Base-by-base conservation (phyloP, 208 protist species). In the Trypanosoma avium region DNA sequence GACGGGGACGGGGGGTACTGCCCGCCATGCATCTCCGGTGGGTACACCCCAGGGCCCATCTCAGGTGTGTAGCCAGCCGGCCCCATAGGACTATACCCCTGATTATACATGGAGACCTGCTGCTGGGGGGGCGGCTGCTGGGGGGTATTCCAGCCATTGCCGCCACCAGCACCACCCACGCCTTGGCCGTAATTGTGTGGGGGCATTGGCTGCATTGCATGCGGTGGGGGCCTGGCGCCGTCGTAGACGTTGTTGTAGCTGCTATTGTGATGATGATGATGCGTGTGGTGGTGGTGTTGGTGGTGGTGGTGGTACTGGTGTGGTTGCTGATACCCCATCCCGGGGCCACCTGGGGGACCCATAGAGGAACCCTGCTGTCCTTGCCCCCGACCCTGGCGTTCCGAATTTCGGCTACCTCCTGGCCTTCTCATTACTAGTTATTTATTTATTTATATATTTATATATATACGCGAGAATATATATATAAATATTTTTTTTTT, bases 101-200 rank as follows among this genome's bases (percentile, higher is more conserved):
- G 71, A 29, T 66, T 75, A 46, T 80, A 74, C 74, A 84, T 80
- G 32, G 74, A 66, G 73, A 81, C 73, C 43, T 73, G 60, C 47
- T 76, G 70, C 42, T 72, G n/a, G n/a, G n/a, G 71, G 54, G 67
- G 61, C 47, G 72, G 72, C 49, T 75, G 74, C 61, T 46, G 65
- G n/a, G 67, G 61, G 19, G 54, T 13, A 24, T 53, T 68, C 56
- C 61, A 65, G 8, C 61, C 61, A 30, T 59, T 67, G 7, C 48
- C 73, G 8, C 65, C 66, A 30, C 62, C 62, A 21, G 49, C 54
- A 26, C 47, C 43, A 54, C 53, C 62, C 32, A 62, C 73, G 70
- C 69, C 69, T 69, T 30, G 81, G 42, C 27, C 73, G 73, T 58
- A 67, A 1, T 59, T 50, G 17, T 73, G 67, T 6, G 59, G 36